Conservation (phyloP, 306 rosid genomes). For the Sesbania bispinosa region DNA sequence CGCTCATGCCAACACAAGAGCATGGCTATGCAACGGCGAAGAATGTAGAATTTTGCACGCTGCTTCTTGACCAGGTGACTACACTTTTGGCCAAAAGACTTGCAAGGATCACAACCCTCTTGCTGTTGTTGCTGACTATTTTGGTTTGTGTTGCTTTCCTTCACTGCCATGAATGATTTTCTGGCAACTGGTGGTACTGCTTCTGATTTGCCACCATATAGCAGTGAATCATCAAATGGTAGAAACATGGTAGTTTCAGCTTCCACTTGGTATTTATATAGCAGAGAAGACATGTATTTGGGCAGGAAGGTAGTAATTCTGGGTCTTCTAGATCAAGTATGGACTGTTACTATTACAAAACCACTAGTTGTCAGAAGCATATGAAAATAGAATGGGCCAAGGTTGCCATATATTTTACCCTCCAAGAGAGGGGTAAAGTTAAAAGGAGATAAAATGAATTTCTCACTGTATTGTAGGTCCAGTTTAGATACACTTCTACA, state of each 20-base stretch:
- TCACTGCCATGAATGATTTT: constrained; percentile 46
- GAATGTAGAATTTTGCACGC: constrained; percentile 79
- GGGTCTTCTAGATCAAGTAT: constrained; percentile 48
- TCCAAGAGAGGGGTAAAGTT: not conserved
- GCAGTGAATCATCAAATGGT: constrained; percentile 26
- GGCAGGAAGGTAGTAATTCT: constrained; percentile 26
- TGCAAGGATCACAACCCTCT: constrained; percentile 52
- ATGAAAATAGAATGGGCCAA: constrained; percentile 54
- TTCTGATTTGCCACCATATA: constrained; percentile 30
- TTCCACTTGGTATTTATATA: constrained; percentile 38
- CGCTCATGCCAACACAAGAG: constrained; percentile 82
- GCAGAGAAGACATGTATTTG: constrained; percentile 10
- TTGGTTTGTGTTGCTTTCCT: constrained; percentile 42
- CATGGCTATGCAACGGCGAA: constrained; percentile 82
- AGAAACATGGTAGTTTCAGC: constrained; percentile 33
- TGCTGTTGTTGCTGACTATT: constrained; percentile 11
- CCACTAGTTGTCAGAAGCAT: constrained; percentile 52
- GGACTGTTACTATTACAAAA: constrained; percentile 45
- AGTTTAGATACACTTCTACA: too few species aligned
- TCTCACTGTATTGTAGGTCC: too few species aligned
- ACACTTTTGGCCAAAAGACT: constrained; percentile 75
- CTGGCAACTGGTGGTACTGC: constrained; percentile 5
- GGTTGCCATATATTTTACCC: constrained; percentile 32
- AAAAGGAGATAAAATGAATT: not conserved
- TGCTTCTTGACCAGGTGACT: constrained; percentile 82